Percentiles rank a stretch among this genome's conserved stretches.
Conservation (phyloP, 1,284 basidiomycete genomes). For the Afroboletus lepidellus region DNA sequence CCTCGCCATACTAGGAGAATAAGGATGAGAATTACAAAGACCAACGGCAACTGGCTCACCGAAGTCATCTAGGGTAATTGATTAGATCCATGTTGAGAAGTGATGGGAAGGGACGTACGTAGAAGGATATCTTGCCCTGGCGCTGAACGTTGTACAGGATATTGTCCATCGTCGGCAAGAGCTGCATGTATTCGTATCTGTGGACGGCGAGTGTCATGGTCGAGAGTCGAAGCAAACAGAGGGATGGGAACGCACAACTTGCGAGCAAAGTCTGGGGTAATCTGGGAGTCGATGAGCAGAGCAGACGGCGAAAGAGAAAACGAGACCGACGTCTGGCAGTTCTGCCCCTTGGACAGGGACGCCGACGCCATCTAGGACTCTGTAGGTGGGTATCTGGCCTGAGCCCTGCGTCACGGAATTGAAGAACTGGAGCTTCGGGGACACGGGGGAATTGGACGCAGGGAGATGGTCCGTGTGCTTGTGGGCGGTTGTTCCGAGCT, state of each 20-base stretch:
- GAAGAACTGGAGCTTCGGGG: slow-evolving; percentile 69
- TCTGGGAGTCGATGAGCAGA: slow-evolving; percentile 40
- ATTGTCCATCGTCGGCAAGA: slow-evolving; percentile 85
- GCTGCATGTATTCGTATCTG: slow-evolving; percentile 80
- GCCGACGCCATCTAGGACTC: slow-evolving; percentile 78
- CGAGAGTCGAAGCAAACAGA: neutral
- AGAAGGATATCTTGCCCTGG: slow-evolving; percentile 93
- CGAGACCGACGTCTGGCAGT: slow-evolving; percentile 60
- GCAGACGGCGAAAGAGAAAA: neutral
- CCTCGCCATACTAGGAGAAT: slow-evolving; percentile 74
- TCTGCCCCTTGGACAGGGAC: slow-evolving; percentile 68
- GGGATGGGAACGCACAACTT: slow-evolving; percentile 51
- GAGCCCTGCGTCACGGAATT: slow-evolving; percentile 65
- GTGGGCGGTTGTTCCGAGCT: slow-evolving; percentile 24
- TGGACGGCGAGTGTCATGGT: neutral
- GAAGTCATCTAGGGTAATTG: slow-evolving; percentile 63
- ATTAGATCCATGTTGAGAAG: slow-evolving; percentile 19
- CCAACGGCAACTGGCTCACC: slow-evolving; percentile 40
- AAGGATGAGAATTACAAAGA: slow-evolving; percentile 9
- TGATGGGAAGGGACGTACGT: slow-evolving; percentile 51
- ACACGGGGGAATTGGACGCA: slow-evolving; percentile 63
- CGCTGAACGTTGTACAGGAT: slow-evolving; percentile 90
- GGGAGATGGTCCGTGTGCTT: slow-evolving; percentile 50
- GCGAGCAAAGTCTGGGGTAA: slow-evolving; percentile 70
- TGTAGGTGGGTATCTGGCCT: slow-evolving; percentile 75